Conservation (phyloP, 2,329 filamentous ascomycete species). For the Fusarium succisae region DNA sequence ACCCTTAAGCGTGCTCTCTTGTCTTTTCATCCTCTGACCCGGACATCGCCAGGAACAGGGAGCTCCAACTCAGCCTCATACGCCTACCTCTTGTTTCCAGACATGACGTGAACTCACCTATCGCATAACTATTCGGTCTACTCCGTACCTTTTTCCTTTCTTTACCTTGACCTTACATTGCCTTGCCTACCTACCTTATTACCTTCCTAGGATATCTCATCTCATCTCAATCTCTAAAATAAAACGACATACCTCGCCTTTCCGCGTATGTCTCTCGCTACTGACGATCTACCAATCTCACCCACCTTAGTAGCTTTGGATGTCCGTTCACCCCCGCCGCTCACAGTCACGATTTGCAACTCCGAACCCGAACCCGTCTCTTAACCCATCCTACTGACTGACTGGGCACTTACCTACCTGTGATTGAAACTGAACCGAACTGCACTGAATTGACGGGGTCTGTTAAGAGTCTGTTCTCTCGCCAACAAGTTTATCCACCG, state of each 20-base stretch:
- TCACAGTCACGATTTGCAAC: conserved; percentile 23
- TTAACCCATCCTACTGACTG: not conserved
- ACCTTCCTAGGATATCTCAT: not conserved
- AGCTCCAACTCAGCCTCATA: conserved; percentile 24
- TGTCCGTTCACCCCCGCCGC: conserved; percentile 24
- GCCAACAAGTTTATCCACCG: not conserved
- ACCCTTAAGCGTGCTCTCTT: not conserved
- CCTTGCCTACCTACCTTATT: not conserved
- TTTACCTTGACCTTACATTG: not conserved
- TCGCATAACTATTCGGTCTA: conserved; percentile 6
- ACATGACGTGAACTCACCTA: conserved; percentile 47
- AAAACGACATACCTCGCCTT: not conserved
- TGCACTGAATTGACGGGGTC: not conserved
- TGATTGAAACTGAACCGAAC: not conserved
- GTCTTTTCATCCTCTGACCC: not conserved
- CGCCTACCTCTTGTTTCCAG: conserved; percentile 20
- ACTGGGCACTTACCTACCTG: not conserved
- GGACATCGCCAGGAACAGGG: conserved; percentile 29
- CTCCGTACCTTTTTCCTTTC: conserved; percentile 10
- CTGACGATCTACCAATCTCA: conserved; percentile 6
- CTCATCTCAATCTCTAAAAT: not conserved
- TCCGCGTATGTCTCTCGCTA: not conserved
- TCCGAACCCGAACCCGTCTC: conserved; percentile 1
- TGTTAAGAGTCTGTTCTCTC: not conserved
- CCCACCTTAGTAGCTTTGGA: conserved; percentile 12